Conservation (phyloP, 768 basidiomycete genomes). For the Serendipita indica region DNA sequence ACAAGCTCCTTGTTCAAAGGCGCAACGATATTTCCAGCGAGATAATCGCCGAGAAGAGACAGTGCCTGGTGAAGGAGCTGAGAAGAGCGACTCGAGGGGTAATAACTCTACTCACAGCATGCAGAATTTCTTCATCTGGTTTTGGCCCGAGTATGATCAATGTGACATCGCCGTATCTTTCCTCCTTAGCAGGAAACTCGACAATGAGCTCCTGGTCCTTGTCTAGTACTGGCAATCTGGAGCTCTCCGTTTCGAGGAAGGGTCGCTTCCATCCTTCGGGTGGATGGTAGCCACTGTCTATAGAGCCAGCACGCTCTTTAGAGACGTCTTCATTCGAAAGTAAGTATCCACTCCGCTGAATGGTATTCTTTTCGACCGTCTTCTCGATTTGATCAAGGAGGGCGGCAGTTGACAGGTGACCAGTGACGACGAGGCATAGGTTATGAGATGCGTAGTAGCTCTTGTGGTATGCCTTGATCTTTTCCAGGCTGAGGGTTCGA, state of each 20-base stretch:
- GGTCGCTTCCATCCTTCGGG: conserved; percentile 89
- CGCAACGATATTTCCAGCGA: conserved; percentile 71
- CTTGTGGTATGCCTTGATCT: conserved; percentile 59
- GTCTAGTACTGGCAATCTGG: conserved; percentile 28
- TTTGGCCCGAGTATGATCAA: conserved; percentile 67
- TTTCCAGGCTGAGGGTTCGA: conserved; percentile 67
- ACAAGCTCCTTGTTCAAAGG: conserved; percentile 84
- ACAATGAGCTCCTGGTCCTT: conserved; percentile 45
- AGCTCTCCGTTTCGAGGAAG: conserved; percentile 77
- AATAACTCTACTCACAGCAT: conserved; percentile 34
- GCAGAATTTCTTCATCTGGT: conserved; percentile 51
- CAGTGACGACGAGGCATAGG: conserved; percentile 75
- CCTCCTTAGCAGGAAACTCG: conserved; percentile 96
- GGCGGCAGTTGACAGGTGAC: conserved; percentile 64
- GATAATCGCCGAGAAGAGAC: conserved; percentile 71
- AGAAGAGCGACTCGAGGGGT: conserved; percentile 7
- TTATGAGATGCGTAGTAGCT: conserved; percentile 93
- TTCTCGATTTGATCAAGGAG: conserved; percentile 71
- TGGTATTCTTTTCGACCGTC: conserved; percentile 64
- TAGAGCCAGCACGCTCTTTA: background rate
- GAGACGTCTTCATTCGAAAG: background rate
- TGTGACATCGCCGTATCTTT: conserved; percentile 80
- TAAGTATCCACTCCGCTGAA: conserved; percentile 44
- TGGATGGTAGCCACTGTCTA: background rate
- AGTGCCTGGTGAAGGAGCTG: conserved; percentile 39